Conservation (phyloP, 352 stramenopile genomes). For the Thraustotheca clavata region DNA sequence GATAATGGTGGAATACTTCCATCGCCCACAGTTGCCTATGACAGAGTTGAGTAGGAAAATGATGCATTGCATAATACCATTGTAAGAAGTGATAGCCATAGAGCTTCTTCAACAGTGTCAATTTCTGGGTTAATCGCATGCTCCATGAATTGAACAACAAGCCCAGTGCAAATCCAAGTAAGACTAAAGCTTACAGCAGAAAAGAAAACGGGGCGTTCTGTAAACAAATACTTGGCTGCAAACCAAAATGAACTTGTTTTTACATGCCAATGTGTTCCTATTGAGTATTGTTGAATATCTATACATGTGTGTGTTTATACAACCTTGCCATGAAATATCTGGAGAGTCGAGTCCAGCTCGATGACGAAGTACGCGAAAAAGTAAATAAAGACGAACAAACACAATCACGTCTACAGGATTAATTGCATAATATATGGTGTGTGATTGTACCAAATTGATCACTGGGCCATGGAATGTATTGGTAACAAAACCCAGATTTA, state of each 20-base stretch:
- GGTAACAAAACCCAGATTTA: slow-evolving; percentile 11
- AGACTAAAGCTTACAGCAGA: background rate
- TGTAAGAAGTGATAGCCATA: slow-evolving; percentile 13
- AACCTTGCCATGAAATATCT: slow-evolving; percentile 20
- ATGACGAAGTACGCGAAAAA: slow-evolving; percentile 13
- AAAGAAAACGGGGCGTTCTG: slow-evolving; percentile 8
- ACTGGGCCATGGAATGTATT: slow-evolving; percentile 8
- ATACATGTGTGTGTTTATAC: no score
- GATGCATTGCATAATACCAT: background rate
- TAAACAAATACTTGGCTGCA: slow-evolving; percentile 20
- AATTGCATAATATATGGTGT: background rate
- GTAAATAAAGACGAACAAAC: slow-evolving; percentile 15
- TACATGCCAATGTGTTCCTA: slow-evolving; percentile 18
- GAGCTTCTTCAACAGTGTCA: slow-evolving; percentile 5
- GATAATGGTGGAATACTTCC: slow-evolving; percentile 7
- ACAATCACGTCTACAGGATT: slow-evolving; percentile 11
- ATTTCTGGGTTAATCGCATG: slow-evolving; percentile 11
- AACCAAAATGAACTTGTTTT: slow-evolving; percentile 12
- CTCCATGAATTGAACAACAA: slow-evolving; percentile 16
- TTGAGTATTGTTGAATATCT: background rate
- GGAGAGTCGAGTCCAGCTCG: slow-evolving; percentile 15
- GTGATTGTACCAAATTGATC: background rate
- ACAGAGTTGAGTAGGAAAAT: background rate
- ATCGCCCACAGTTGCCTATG: slow-evolving; percentile 3
- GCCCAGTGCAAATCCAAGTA: slow-evolving; percentile 6